Conservation (phyloP, 139 green algal species). For the Edaphochlamys debaryana region DNA sequence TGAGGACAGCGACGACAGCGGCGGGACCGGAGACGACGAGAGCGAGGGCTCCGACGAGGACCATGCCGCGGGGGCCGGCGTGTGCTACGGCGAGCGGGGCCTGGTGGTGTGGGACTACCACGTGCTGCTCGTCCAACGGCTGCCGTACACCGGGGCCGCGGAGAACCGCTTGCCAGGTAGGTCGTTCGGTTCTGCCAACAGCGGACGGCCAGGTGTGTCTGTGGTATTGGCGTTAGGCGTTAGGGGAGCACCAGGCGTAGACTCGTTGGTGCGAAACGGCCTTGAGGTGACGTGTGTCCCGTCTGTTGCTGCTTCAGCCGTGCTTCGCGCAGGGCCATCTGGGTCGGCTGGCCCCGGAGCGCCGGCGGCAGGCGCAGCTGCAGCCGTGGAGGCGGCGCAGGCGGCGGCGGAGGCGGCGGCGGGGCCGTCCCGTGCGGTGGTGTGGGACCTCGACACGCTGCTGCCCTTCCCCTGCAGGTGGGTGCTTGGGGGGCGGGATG, state of each 20-base stretch:
- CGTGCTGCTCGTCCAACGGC: conserved; percentile 35
- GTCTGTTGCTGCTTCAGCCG: neutral
- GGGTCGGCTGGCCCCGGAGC: too few species aligned
- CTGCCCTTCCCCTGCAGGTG: conserved; percentile 59
- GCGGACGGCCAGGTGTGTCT: too few species aligned
- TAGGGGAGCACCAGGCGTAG: neutral
- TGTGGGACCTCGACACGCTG: conserved; percentile 61
- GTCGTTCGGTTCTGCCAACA: too few species aligned
- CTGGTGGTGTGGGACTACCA: conserved; percentile 68
- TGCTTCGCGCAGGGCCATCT: neutral
- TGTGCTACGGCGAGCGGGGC: neutral
- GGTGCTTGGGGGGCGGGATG: neutral
- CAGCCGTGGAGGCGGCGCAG: too few species aligned
- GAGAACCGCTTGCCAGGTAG: too few species aligned
- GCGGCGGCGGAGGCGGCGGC: neutral
- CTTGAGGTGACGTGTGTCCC: too few species aligned
- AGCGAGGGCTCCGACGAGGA: neutral
- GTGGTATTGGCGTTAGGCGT: too few species aligned
- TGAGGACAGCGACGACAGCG: neutral
- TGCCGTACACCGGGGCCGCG: too few species aligned
- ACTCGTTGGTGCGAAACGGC: too few species aligned
- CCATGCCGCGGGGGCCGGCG: neutral
- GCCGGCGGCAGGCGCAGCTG: neutral
- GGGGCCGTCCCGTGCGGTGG: neutral
- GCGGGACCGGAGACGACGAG: neutral